phyloP scores from a whole-genome alignment of 805 yeast species.

The Kuraishia piskuri region DNA sequence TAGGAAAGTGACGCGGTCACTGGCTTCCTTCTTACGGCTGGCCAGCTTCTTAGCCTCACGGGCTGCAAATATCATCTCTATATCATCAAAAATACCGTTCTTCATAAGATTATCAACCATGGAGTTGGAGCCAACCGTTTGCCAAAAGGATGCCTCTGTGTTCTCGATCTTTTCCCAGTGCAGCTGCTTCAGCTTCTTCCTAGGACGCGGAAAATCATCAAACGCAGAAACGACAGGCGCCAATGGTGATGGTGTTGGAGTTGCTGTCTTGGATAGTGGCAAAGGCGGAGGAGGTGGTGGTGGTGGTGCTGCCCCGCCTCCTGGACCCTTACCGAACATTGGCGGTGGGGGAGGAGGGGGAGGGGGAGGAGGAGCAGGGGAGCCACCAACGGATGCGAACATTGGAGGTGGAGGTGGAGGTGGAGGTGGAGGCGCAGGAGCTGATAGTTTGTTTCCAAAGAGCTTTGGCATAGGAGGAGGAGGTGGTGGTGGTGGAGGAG shows the following conservation, averaged over 20 bases:
- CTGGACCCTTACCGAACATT: slow-evolving; percentile 16
- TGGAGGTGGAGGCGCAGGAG: slow-evolving; percentile 21
- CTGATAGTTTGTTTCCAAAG: slow-evolving; percentile 6
- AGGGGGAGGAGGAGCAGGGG: slow-evolving; percentile 25
- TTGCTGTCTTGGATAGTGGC: slow-evolving; percentile 1
- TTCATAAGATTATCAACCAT: slow-evolving; percentile 57
- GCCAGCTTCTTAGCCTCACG: slow-evolving; percentile 51
- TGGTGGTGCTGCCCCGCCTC: slow-evolving; percentile 7
- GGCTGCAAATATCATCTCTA: slow-evolving; percentile 84
- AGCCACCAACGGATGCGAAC: slow-evolving; percentile 14
- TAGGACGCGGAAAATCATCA: slow-evolving; percentile 58
- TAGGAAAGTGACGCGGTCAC: slow-evolving; percentile 56
- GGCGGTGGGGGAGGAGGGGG: slow-evolving; percentile 13
- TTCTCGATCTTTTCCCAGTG: slow-evolving; percentile 94
- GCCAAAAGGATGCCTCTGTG: slow-evolving; percentile 85
- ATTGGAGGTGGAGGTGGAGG: slow-evolving; percentile 24
- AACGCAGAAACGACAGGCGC: slow-evolving; percentile 24
- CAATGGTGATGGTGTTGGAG: slow-evolving; percentile 11
- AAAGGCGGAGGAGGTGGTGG: slow-evolving; percentile 19
- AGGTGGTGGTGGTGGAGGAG: slow-evolving; percentile 28
- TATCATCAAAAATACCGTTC: slow-evolving; percentile 74
- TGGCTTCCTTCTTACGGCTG: slow-evolving; percentile 35
- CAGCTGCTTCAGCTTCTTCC: slow-evolving; percentile 77
- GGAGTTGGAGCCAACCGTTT: slow-evolving; percentile 47
- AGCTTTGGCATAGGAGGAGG: slow-evolving; percentile 20